A percentile compares a stretch with the other conserved stretches of the same genome.
These are phyloP conservation scores for Fusarium nygamai DNA, from an alignment of 2,329 filamentous ascomycete species.

Conservation along the genomic window DNA sequence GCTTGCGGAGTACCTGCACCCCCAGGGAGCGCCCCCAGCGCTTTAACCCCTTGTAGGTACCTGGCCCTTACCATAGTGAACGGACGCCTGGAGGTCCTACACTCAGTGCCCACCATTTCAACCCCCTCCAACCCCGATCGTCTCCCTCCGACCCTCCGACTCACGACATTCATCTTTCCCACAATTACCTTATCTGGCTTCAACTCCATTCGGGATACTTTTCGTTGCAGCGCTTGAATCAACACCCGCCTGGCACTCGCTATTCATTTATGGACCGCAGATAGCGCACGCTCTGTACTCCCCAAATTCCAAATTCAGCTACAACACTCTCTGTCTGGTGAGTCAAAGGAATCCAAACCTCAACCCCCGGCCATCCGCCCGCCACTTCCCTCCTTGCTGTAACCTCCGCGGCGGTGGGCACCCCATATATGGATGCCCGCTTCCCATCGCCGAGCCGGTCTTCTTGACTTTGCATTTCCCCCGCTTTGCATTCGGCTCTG, in stretches of 20 bases:
- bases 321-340: slow-evolving; percentile 30
- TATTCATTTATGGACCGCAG: slow-evolving; percentile 37
- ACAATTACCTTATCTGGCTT: slow-evolving; percentile 38
- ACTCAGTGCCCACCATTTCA: slow-evolving; percentile 43
- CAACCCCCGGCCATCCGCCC: slow-evolving; percentile 22
- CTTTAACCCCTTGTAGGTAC: slow-evolving; percentile 31
- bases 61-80: slow-evolving; percentile 19
- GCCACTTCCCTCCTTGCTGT: slow-evolving; percentile 32
- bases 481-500: slow-evolving; percentile 26
- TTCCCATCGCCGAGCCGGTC: slow-evolving; percentile 29
- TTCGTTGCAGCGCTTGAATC: slow-evolving; percentile 6
- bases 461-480: slow-evolving; percentile 24
- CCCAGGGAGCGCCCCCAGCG: slow-evolving; percentile 21
- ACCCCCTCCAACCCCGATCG: slow-evolving; percentile 38
- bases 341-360: slow-evolving; percentile 34
- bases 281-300: slow-evolving; percentile 20
- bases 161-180: slow-evolving; percentile 37
- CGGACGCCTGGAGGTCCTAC: slow-evolving; percentile 31
- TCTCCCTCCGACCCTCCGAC: slow-evolving; percentile 39
- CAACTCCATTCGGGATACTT: slow-evolving; percentile 26
- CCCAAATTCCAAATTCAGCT: not conserved
- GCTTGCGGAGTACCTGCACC: slow-evolving; percentile 26
- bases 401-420: slow-evolving; percentile 31
- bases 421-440: slow-evolving; percentile 39
- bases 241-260: not conserved